These are phyloP conservation scores for Termitomyces sp. DNA, from an alignment of 768 basidiomycete genomes.

Conservation along the genomic window DNA sequence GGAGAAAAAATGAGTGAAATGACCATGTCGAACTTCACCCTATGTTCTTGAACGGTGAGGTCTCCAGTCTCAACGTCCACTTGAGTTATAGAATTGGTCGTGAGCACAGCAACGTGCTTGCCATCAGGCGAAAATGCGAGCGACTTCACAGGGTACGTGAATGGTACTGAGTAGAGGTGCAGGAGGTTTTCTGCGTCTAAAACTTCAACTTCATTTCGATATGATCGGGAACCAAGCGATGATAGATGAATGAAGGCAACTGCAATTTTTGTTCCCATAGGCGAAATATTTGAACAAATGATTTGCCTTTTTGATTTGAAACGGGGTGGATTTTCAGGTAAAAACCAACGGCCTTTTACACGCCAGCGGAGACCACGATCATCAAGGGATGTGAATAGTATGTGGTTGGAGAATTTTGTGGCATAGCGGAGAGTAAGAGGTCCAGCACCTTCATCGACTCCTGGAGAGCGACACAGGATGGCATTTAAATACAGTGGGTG, in stretches of 20 bases:
- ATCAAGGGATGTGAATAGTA: not conserved
- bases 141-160: not conserved
- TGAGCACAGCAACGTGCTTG: not conserved
- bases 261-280: not conserved
- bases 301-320: not conserved
- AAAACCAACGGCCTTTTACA: not conserved
- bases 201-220: not conserved
- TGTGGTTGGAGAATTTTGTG: not conserved
- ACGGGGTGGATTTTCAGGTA: not conserved
- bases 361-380: not conserved
- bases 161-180: not conserved
- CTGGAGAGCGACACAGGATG: not conserved
- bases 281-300: not conserved
- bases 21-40: too few relatives aligned
- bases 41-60: not conserved
- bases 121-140: not conserved
- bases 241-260: not conserved
- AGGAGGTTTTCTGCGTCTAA: not conserved
- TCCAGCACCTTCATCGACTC: not conserved
- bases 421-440: not conserved
- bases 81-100: not conserved
- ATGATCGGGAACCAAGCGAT: not conserved
- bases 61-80: not conserved
- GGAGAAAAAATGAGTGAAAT: not conserved
- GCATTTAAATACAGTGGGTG: not conserved